phyloP scores from a whole-genome alignment of 2,329 filamentous ascomycete species.

The Cercospora brassicicola region DNA sequence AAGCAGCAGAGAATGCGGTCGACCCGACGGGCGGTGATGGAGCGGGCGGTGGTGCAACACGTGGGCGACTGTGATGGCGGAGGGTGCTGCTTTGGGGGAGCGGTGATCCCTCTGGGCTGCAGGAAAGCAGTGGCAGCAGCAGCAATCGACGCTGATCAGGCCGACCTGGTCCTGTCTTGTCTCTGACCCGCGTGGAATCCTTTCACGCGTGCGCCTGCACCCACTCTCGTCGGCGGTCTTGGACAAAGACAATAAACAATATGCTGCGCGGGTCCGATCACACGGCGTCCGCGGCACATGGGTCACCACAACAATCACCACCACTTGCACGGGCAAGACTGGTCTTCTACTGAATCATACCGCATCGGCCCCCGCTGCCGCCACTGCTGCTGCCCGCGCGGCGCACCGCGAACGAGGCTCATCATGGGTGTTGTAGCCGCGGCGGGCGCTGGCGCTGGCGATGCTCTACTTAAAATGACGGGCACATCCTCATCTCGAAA shows the following conservation, averaged over 20 bases:
- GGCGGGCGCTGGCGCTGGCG: background rate
- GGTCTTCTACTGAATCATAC: background rate
- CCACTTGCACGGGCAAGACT: background rate
- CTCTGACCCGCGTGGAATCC: background rate
- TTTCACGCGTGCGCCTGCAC: background rate
- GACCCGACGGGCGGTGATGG: background rate
- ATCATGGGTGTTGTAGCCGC: background rate
- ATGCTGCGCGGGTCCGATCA: background rate
- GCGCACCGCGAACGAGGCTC: background rate
- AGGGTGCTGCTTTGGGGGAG: background rate
- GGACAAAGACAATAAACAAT: background rate
- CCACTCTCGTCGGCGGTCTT: background rate
- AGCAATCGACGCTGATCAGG: background rate
- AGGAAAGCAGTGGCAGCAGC: background rate
- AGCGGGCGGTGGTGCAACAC: background rate
- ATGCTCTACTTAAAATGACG: background rate
- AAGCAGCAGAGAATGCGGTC: background rate
- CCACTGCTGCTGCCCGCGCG: background rate
- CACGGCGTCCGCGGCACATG: background rate
- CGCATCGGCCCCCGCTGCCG: background rate
- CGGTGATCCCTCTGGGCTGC: background rate
- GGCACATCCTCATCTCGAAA: conserved; percentile 4
- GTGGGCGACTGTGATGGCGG: background rate
- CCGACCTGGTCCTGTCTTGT: background rate
- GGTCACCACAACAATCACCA: background rate